Conservation (phyloP, 805 yeast species). For the Priceomyces fermenticarens region DNA sequence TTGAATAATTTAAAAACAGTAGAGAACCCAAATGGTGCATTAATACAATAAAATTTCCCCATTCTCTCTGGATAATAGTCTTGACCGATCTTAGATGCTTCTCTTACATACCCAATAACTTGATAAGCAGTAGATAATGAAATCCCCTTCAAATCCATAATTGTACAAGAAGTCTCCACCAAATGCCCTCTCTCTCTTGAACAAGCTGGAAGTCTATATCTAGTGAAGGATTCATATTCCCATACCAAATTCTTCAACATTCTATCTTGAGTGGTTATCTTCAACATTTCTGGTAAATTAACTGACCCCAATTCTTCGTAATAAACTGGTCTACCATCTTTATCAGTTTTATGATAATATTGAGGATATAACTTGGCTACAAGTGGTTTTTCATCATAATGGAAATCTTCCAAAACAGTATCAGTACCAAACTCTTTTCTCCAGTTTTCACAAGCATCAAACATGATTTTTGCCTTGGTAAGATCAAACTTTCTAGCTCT, state of each 20-base stretch:
- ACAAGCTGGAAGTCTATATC: conserved; percentile 87
- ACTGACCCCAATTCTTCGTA: conserved; percentile 92
- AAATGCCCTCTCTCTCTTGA: conserved; percentile 75
- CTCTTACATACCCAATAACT: conserved; percentile 84
- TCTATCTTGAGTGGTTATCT: conserved; percentile 91
- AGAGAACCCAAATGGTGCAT: conserved; percentile 96
- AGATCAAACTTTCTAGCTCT: conserved; percentile 95
- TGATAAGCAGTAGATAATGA: conserved; percentile 80
- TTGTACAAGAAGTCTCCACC: conserved; percentile 95
- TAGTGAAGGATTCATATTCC: conserved; percentile 93
- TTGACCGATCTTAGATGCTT: conserved; percentile 93
- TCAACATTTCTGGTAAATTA: conserved; percentile 85
- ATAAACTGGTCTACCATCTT: conserved; percentile 95
- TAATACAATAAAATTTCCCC: conserved; percentile 95
- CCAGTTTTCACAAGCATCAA: conserved; percentile 85
- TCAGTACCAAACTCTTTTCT: conserved; percentile 82
- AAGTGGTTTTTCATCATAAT: conserved; percentile 86
- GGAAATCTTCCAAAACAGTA: conserved; percentile 82
- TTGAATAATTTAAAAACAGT: conserved; percentile 89
- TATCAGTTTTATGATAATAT: conserved; percentile 95
- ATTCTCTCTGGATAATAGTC: conserved; percentile 98
- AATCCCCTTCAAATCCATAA: conserved; percentile 92
- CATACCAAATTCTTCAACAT: conserved; percentile 94
- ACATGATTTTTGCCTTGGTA: conserved; percentile 77
- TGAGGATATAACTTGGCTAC: conserved; percentile 93